A percentile compares a stretch with the other conserved stretches of the same genome.
Evolutionary conservation across 441 rosid genomes (phyloP).

Genomic region (Eutrema salsugineum): DNA sequence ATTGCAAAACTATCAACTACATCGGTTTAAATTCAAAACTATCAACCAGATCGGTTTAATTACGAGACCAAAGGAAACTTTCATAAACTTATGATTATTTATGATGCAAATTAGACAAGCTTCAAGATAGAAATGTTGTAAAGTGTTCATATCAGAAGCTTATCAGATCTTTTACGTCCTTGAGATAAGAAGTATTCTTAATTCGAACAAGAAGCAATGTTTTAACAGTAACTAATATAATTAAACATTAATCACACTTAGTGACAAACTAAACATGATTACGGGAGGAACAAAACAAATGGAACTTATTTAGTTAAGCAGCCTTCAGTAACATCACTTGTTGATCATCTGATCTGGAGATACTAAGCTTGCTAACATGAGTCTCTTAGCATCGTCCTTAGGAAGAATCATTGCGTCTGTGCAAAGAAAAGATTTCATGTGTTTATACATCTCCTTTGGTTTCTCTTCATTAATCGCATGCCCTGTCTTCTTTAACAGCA

Average conservation of each 20-base stretch:
- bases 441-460: constrained; percentile 53
- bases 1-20: neutral
- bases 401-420: constrained; percentile 25
- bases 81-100: neutral
- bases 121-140: neutral
- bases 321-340: neutral
- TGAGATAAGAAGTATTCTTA: neutral
- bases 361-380: constrained; percentile 24
- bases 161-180: neutral
- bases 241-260: neutral
- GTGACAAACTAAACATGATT: neutral
- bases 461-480: constrained; percentile 73
- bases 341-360: constrained; percentile 10
- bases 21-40: too few relatives aligned
- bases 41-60: neutral
- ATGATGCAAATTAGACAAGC: neutral
- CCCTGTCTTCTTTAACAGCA: constrained; percentile 60
- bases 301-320: too few relatives aligned
- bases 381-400: constrained; percentile 22
- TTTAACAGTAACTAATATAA: neutral
- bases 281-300: neutral
- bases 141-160: neutral
- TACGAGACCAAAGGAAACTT: neutral
- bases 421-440: constrained; percentile 51
- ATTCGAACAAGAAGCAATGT: neutral